Percentiles rank a stretch among this genome's conserved stretches.
Evolutionary conservation across 352 stramenopile genomes (phyloP).

Genomic region (Blastocystis sp.): DNA sequence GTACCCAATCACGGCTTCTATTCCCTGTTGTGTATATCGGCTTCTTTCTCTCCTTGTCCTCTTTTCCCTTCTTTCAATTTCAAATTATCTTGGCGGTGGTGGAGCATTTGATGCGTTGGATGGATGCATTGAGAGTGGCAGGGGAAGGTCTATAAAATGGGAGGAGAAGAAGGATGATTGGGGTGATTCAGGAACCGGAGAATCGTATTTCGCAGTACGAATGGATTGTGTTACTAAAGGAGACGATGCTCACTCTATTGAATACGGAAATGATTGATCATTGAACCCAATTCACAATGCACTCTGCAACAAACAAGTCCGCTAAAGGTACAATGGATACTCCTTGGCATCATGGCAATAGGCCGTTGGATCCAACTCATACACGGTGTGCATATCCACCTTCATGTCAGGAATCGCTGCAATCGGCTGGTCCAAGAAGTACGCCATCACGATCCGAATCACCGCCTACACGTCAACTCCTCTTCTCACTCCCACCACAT

Average conservation of each 20-base stretch:
- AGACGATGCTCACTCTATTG: too few species aligned
- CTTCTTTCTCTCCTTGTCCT: not conserved
- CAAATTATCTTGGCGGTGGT: not conserved
- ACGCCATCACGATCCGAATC: constrained; percentile 49
- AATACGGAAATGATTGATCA: too few species aligned
- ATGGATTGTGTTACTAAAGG: too few species aligned
- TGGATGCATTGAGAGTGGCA: too few species aligned
- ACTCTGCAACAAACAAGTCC: not conserved
- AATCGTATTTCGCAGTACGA: too few species aligned
- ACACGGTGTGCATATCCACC: constrained; percentile 54
- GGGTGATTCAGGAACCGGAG: too few species aligned
- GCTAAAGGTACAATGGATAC: not conserved
- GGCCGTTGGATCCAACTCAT: constrained; percentile 48
- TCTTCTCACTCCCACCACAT: not conserved
- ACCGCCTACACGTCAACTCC: constrained; percentile 14
- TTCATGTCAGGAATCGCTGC: constrained; percentile 47
- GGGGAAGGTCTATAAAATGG: too few species aligned
- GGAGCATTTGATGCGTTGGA: not conserved
- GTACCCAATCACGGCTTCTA: not conserved
- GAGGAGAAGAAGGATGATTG: too few species aligned
- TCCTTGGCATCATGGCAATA: constrained; percentile 41
- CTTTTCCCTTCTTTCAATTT: not conserved
- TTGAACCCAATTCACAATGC: too few species aligned
- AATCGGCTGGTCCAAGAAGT: constrained; percentile 45
- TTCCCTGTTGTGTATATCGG: too few species aligned